phyloP scores from a whole-genome alignment of 2,329 filamentous ascomycete genomes.

The Verticillium tricorpus region DNA sequence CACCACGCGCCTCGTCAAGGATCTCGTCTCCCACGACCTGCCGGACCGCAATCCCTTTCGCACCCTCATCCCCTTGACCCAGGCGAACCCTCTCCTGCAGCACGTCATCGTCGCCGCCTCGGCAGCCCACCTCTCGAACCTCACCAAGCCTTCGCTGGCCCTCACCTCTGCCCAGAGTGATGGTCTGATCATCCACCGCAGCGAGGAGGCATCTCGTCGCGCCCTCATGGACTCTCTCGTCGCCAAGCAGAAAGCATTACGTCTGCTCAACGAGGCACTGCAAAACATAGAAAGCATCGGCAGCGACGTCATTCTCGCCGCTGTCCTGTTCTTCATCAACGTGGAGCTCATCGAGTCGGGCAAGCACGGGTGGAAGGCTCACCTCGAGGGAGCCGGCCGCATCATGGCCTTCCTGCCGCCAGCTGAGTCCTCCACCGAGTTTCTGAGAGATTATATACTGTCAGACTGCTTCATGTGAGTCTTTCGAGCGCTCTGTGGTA shows the following conservation, averaged over 20 bases:
- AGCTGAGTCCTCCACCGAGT: slow-evolving; percentile 24
- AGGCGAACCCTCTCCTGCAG: slow-evolving; percentile 35
- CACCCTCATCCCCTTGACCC: slow-evolving; percentile 35
- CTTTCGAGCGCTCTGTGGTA: not conserved
- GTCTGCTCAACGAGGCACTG: slow-evolving; percentile 34
- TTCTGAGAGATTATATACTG: slow-evolving; percentile 38
- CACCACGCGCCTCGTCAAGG: slow-evolving; percentile 44
- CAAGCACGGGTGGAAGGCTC: slow-evolving; percentile 41
- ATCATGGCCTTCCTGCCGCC: slow-evolving; percentile 37
- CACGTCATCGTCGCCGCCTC: slow-evolving; percentile 44
- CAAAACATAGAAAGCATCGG: slow-evolving; percentile 30
- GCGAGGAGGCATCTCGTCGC: slow-evolving; percentile 16
- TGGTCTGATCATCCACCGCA: slow-evolving; percentile 1
- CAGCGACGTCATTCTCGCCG: slow-evolving; percentile 37
- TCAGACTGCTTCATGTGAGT: slow-evolving; percentile 43
- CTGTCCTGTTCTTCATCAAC: slow-evolving; percentile 45
- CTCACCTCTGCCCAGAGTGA: slow-evolving; percentile 8
- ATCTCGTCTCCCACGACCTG: slow-evolving; percentile 44
- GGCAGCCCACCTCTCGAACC: slow-evolving; percentile 42
- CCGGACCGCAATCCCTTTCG: slow-evolving; percentile 42
- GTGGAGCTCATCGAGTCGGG: slow-evolving; percentile 46
- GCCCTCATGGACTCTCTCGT: slow-evolving; percentile 38
- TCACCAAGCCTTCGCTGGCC: slow-evolving; percentile 27
- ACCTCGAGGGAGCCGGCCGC: slow-evolving; percentile 39
- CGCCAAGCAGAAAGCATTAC: slow-evolving; percentile 40